phyloP scores from a whole-genome alignment of 2,329 filamentous ascomycete species.

The Cordyceps militaris region DNA sequence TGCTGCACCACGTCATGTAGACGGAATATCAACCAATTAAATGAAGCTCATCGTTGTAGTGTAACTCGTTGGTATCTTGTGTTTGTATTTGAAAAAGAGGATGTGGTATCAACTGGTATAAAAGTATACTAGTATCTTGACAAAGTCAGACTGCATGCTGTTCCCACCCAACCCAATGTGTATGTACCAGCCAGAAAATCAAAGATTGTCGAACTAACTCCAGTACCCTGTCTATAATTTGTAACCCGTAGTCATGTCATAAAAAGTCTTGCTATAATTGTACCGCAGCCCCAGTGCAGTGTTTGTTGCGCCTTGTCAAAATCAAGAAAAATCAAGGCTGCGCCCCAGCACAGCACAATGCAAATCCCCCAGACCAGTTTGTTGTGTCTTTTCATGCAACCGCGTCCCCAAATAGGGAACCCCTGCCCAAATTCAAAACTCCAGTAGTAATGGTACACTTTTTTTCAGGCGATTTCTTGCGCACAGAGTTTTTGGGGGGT shows the following conservation, averaged over 20 bases:
- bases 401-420: background rate
- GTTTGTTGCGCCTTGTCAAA: slow-evolving; percentile 3
- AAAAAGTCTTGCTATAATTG: background rate
- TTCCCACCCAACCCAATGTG: background rate
- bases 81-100: background rate
- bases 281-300: background rate
- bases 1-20: background rate
- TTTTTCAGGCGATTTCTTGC: background rate
- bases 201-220: background rate
- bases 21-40: background rate
- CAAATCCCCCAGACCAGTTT: background rate
- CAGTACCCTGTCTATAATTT: slow-evolving; percentile 3
- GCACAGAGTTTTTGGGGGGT: background rate
- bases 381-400: background rate
- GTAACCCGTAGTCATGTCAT: slow-evolving; percentile 7
- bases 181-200: background rate
- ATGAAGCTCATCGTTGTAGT: background rate
- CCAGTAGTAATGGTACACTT: background rate
- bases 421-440: background rate
- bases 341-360: background rate
- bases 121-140: background rate
- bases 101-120: background rate
- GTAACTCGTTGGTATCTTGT: background rate
- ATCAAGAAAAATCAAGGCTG: background rate
- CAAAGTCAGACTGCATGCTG: background rate